These are phyloP conservation scores for Kwoniella europaea DNA, from an alignment of 768 basidiomycete genomes.

Conservation along the genomic window DNA sequence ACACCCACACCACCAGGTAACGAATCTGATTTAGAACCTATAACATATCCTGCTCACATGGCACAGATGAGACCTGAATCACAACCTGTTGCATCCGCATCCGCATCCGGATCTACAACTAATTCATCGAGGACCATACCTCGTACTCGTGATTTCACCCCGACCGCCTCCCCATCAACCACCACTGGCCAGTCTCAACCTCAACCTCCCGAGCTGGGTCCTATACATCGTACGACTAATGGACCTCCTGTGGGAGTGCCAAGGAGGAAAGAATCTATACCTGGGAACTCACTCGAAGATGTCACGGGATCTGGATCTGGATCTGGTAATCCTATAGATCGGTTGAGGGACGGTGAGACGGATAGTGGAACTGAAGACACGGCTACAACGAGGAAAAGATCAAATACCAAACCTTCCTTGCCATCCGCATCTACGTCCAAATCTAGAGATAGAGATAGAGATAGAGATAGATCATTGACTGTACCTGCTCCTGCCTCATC, in stretches of 20 bases:
- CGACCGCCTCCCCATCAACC: not conserved
- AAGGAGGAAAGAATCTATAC: constrained; percentile 27
- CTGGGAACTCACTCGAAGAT: not conserved
- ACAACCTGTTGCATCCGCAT: not conserved
- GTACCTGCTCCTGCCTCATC: not conserved
- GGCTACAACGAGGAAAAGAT: constrained; percentile 10
- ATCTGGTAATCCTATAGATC: constrained; percentile 1
- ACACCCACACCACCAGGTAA: not conserved
- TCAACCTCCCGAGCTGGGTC: constrained; percentile 14
- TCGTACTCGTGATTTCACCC: not conserved
- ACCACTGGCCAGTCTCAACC: not conserved
- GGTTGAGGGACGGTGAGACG: constrained; percentile 16
- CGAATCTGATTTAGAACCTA: constrained; percentile 31
- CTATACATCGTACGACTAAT: constrained; percentile 3
- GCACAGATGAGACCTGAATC: constrained; percentile 24
- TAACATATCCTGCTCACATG: constrained; percentile 35
- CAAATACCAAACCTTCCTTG: constrained; percentile 9
- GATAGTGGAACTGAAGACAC: constrained; percentile 24
- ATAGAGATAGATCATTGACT: constrained; percentile 11
- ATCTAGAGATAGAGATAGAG: not conserved
- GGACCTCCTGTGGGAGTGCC: constrained; percentile 34
- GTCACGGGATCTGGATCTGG: not conserved
- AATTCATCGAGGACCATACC: constrained; percentile 13
- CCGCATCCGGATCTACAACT: constrained; percentile 11
- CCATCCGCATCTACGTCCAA: not conserved